Percentiles rank a stretch among this genome's conserved stretches.
Evolutionary conservation across 306 rosid species (phyloP).

Genomic region (Ormosia emarginata): DNA sequence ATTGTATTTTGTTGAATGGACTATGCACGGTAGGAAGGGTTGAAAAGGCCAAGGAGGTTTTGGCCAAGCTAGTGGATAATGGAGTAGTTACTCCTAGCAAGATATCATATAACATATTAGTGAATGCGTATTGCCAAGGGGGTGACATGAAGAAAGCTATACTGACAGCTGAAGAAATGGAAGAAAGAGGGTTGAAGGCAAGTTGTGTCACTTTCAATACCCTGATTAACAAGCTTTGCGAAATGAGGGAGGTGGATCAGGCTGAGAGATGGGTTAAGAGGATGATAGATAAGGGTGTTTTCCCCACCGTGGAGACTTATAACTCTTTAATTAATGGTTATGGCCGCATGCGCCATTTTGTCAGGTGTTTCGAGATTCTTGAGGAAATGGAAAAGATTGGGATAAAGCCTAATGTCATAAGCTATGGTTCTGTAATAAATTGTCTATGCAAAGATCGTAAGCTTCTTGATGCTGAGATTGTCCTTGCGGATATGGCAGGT

Average conservation of each 20-base stretch:
- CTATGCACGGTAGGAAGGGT: conserved; percentile 60
- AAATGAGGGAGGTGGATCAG: conserved; percentile 47
- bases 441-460: conserved; percentile 62
- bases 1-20: conserved; percentile 53
- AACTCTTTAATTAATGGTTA: conserved; percentile 63
- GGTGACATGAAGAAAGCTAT: conserved; percentile 51
- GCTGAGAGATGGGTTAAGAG: conserved; percentile 75
- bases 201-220: conserved; percentile 60
- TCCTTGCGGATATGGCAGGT: conserved; percentile 56
- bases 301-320: conserved; percentile 53
- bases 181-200: conserved; percentile 50
- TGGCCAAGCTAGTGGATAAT: conserved; percentile 43
- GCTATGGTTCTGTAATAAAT: conserved; percentile 72
- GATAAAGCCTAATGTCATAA: conserved; percentile 66
- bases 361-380: conserved; percentile 62
- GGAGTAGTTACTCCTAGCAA: conserved; percentile 54
- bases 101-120: conserved; percentile 51
- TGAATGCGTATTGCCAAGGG: conserved; percentile 61
- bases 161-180: conserved; percentile 47
- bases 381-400: conserved; percentile 73
- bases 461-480: conserved; percentile 67
- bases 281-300: conserved; percentile 60
- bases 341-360: conserved; percentile 43
- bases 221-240: conserved; percentile 55
- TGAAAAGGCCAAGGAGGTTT: conserved; percentile 58